These are phyloP conservation scores for Cutaneotrichosporon sp. DNA, from an alignment of 1,284 basidiomycete species.

Conservation along the genomic window DNA sequence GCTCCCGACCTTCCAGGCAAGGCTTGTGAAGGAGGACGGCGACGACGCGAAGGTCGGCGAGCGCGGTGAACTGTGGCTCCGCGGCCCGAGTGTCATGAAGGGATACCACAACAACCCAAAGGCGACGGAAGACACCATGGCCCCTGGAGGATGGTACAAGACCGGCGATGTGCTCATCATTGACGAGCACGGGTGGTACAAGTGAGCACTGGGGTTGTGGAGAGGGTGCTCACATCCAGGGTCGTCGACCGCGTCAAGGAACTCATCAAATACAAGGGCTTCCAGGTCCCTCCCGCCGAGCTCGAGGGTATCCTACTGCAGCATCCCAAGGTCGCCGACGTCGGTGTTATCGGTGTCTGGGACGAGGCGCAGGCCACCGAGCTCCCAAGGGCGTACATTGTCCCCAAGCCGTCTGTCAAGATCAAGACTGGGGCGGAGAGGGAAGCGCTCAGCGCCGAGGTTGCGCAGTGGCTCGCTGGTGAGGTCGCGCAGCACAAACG, in stretches of 20 bases:
- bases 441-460: slow-evolving; percentile 51
- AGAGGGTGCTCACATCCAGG: background rate
- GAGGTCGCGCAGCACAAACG: slow-evolving; percentile 54
- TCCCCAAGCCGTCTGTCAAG: background rate
- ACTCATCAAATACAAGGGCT: slow-evolving; percentile 67
- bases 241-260: slow-evolving; percentile 59
- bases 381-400: slow-evolving; percentile 54
- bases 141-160: slow-evolving; percentile 66
- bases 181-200: slow-evolving; percentile 57
- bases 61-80: slow-evolving; percentile 73
- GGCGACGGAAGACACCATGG: slow-evolving; percentile 66
- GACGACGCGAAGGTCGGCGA: slow-evolving; percentile 53
- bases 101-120: slow-evolving; percentile 59
- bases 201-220: slow-evolving; percentile 47
- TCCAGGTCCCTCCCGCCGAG: slow-evolving; percentile 73
- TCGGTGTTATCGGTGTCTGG: slow-evolving; percentile 66
- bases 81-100: slow-evolving; percentile 76
- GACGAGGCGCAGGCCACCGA: slow-evolving; percentile 64
- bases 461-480: slow-evolving; percentile 60
- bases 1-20: slow-evolving; percentile 70
- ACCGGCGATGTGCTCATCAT: slow-evolving; percentile 69
- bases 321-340: slow-evolving; percentile 66
- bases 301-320: slow-evolving; percentile 67
- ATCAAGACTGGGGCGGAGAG: slow-evolving; percentile 8
- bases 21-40: slow-evolving; percentile 56